These are phyloP conservation scores for Thalassiosira oceanica DNA, from an alignment of 352 stramenopile species.

Conservation along the genomic window DNA sequence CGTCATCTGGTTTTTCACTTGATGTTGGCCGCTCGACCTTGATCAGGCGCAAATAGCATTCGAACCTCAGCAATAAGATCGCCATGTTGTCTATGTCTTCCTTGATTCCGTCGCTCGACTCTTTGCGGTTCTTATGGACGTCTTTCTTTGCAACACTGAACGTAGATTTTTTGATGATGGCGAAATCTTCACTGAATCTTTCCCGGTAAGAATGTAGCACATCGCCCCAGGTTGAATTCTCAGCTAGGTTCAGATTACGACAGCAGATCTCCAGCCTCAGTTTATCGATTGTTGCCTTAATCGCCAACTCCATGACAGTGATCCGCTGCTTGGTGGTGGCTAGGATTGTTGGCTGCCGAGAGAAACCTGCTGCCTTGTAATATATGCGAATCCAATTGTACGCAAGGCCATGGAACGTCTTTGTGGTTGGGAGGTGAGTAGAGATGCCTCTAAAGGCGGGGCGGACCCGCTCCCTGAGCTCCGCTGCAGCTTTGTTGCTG, in stretches of 20 bases:
- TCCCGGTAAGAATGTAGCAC: conserved; percentile 4
- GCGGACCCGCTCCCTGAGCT: conserved; percentile 20
- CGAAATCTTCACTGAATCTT: not conserved
- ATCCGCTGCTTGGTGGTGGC: conserved; percentile 12
- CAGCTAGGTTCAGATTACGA: not conserved
- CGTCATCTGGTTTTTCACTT: too few species aligned
- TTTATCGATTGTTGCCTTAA: conserved; percentile 15
- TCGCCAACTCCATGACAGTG: conserved; percentile 18
- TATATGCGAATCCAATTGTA: conserved; percentile 23
- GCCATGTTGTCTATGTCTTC: too few species aligned
- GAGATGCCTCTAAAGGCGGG: conserved; percentile 1
- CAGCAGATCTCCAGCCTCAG: not conserved
- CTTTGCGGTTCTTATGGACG: too few species aligned
- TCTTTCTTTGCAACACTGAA: too few species aligned
- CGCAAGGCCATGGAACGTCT: conserved; percentile 37
- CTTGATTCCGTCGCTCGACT: too few species aligned
- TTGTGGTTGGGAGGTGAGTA: conserved; percentile 13
- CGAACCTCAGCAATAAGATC: too few species aligned
- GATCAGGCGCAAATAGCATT: too few species aligned
- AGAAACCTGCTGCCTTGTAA: conserved; percentile 20
- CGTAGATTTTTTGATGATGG: too few species aligned
- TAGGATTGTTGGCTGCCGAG: conserved; percentile 4
- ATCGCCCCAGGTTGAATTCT: conserved; percentile 5
- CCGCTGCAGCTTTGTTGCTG: conserved; percentile 25
- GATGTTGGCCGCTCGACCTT: too few species aligned